Percentiles rank a stretch among this genome's conserved stretches.
Evolutionary conservation across 306 rosid genomes (phyloP).

Genomic region (Pueraria montana): DNA sequence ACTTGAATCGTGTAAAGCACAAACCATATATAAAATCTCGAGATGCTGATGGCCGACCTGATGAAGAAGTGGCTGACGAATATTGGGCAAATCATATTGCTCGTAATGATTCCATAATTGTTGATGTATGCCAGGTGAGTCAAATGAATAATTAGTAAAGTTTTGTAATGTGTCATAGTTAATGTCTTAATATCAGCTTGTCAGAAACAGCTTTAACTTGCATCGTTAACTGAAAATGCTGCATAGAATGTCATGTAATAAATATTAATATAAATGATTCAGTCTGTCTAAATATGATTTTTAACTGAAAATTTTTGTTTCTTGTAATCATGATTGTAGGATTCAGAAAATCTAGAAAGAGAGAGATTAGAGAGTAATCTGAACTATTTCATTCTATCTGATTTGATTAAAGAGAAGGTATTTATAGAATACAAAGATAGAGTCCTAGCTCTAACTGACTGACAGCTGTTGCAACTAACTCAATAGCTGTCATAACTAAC

Average conservation of each 20-base stretch:
- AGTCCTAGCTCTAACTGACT: no score
- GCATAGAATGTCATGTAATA: slow-evolving; percentile 3
- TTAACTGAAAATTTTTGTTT: background rate
- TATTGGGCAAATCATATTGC: slow-evolving; percentile 99
- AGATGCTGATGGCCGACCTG: slow-evolving; percentile 99
- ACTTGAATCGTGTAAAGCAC: slow-evolving; percentile 95
- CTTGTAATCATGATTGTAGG: background rate
- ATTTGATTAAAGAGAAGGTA: no score
- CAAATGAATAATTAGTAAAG: slow-evolving; percentile 12
- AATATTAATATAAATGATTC: slow-evolving; percentile 21
- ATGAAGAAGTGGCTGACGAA: slow-evolving; percentile 98
- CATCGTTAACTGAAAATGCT: slow-evolving; percentile 33
- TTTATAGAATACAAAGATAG: no score
- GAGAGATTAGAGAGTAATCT: no score
- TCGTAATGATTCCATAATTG: slow-evolving; percentile 97
- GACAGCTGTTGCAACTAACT: no score
- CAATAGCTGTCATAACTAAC: no score
- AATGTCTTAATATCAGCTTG: slow-evolving; percentile 37
- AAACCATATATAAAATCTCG: slow-evolving; percentile 93
- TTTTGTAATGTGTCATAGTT: slow-evolving; percentile 8
- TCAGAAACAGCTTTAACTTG: slow-evolving; percentile 35
- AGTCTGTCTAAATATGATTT: slow-evolving; percentile 23
- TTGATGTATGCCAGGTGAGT: slow-evolving; percentile 98
- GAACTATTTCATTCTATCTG: no score
- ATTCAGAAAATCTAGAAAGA: no score